Percentiles rank a stretch among this genome's conserved stretches.
Conservation (phyloP, 257 asterid genomes). For the Przewalskia tangutica region DNA sequence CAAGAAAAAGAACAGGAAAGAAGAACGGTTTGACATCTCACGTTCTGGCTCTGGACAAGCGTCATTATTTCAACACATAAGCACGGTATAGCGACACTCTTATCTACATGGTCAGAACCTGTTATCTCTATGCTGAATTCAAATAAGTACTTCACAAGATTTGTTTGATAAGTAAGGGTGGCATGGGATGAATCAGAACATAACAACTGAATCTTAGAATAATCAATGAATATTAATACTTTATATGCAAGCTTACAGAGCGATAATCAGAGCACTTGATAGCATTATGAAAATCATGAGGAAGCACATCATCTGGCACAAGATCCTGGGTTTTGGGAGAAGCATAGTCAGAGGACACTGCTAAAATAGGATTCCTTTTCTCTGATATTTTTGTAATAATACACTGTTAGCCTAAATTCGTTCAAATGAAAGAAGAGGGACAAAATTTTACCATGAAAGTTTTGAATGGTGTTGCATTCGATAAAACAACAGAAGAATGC, state of each 20-base stretch:
- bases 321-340: slow-evolving; percentile 53
- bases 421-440: not conserved
- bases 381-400: not conserved
- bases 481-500: slow-evolving; percentile 71
- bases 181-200: not conserved
- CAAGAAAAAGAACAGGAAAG: not conserved
- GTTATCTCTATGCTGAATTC: not conserved
- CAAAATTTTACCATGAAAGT: slow-evolving; percentile 62
- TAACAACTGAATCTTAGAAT: not conserved
- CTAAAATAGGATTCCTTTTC: not conserved
- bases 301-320: slow-evolving; percentile 63
- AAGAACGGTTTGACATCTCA: not conserved
- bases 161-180: not conserved
- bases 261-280: slow-evolving; percentile 72
- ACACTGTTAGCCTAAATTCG: not conserved
- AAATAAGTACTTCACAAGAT: not conserved
- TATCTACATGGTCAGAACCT: not conserved
- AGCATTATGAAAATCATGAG: slow-evolving; percentile 54
- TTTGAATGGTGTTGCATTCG: slow-evolving; percentile 96
- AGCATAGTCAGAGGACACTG: not conserved
- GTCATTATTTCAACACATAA: not conserved
- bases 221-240: not conserved
- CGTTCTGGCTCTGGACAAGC: not conserved
- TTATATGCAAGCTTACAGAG: slow-evolving; percentile 55
- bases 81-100: not conserved